Conservation (phyloP, 106 monocot species). For the Phalaenopsis aphrodite region DNA sequence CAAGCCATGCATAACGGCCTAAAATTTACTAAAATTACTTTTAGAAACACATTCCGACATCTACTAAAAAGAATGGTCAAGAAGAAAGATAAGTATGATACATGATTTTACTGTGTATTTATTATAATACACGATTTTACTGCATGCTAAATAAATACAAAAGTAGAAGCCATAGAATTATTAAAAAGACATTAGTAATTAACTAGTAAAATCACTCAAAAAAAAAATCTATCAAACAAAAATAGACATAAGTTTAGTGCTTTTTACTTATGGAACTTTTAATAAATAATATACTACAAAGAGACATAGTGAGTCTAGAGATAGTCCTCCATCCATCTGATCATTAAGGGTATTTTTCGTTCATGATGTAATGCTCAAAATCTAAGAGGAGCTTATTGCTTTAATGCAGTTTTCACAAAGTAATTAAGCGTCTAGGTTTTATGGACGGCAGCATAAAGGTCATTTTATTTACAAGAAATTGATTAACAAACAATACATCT, state of each 20-base stretch:
- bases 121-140: not conserved
- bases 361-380: not conserved
- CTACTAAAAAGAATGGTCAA: not conserved
- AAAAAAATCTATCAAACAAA: not conserved
- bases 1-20: not conserved
- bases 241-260: not conserved
- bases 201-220: not conserved
- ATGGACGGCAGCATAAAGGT: not conserved
- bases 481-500: not conserved
- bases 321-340: too few species aligned
- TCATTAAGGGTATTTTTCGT: not conserved
- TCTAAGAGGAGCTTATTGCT: too few species aligned
- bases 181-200: not conserved
- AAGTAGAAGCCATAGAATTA: not conserved
- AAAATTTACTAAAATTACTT: not conserved
- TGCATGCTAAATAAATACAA: not conserved
- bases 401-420: not conserved
- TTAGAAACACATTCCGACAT: not conserved
- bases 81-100: constrained; percentile 1
- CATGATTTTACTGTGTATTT: not conserved
- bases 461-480: not conserved
- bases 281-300: not conserved
- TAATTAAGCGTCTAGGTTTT: not conserved
- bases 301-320: not conserved
- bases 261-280: not conserved